phyloP scores from a whole-genome alignment of 805 yeast species.

The Spathaspora passalidarum region DNA sequence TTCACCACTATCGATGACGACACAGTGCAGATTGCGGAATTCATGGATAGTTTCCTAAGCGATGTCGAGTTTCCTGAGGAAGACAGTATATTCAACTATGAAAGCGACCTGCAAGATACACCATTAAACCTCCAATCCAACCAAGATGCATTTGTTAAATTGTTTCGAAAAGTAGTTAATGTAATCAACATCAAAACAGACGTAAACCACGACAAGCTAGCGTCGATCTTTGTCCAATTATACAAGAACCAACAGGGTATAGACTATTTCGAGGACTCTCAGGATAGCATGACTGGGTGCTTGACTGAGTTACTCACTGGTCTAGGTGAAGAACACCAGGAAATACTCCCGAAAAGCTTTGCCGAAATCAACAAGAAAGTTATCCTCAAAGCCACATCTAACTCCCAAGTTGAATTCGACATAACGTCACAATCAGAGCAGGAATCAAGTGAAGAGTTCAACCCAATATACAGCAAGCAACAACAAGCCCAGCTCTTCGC shows the following conservation, averaged over 20 bases:
- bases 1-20: conserved; percentile 16
- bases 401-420: neutral
- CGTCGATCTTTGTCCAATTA: conserved; percentile 2
- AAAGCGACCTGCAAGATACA: conserved; percentile 3
- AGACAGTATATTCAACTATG: conserved; percentile 21
- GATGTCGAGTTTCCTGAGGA: conserved; percentile 7
- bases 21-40: conserved; percentile 18
- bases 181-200: neutral
- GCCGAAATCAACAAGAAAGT: neutral
- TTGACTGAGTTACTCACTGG: neutral
- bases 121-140: conserved; percentile 16
- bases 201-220: conserved; percentile 1
- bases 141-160: conserved; percentile 15
- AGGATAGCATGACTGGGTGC: neutral
- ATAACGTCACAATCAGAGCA: neutral
- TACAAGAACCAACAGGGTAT: conserved; percentile 4
- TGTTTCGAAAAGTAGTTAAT: neutral
- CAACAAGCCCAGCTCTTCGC: conserved; percentile 13
- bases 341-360: neutral
- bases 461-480: conserved; percentile 10
- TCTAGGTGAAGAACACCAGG: neutral
- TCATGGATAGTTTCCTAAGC: conserved; percentile 17
- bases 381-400: neutral
- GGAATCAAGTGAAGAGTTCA: neutral
- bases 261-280: conserved; percentile 2